Conservation (phyloP, 352 stramenopile species). For the Globisporangium cylindrosporum region DNA sequence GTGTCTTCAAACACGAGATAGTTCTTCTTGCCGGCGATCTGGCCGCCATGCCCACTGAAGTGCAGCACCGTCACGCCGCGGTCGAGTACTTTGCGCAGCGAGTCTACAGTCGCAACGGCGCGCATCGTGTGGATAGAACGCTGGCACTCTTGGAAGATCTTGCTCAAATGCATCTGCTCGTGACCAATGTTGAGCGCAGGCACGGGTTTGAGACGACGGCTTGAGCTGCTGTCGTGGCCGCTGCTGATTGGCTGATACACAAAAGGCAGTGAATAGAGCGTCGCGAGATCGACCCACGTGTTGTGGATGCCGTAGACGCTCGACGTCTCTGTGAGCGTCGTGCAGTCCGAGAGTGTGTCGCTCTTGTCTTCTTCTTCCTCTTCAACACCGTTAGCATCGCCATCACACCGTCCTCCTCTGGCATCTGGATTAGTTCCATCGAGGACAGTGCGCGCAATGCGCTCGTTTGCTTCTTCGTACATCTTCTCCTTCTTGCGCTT, state of each 20-base stretch:
- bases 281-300: conserved; percentile 77
- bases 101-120: conserved; percentile 64
- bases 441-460: conserved; percentile 54
- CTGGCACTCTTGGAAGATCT: conserved; percentile 76
- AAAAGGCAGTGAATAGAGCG: conserved; percentile 75
- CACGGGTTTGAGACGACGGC: conserved; percentile 51
- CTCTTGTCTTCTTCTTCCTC: conserved; percentile 67
- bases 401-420: conserved; percentile 6
- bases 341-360: conserved; percentile 75
- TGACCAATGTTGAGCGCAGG: conserved; percentile 64
- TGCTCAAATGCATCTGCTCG: conserved; percentile 64
- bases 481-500: conserved; percentile 27
- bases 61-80: conserved; percentile 72
- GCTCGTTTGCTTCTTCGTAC: conserved; percentile 60
- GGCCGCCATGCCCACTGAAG: conserved; percentile 74
- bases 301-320: conserved; percentile 77
- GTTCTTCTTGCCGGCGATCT: conserved; percentile 58
- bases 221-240: conserved; percentile 5
- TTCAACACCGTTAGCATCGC: not conserved
- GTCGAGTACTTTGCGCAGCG: conserved; percentile 74
- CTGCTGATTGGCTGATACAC: conserved; percentile 37
- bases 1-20: conserved; percentile 80
- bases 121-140: conserved; percentile 76
- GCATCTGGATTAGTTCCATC: conserved; percentile 21
- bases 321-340: conserved; percentile 61